phyloP scores from a whole-genome alignment of 441 rosid species.

The Erysimum cheiri region DNA sequence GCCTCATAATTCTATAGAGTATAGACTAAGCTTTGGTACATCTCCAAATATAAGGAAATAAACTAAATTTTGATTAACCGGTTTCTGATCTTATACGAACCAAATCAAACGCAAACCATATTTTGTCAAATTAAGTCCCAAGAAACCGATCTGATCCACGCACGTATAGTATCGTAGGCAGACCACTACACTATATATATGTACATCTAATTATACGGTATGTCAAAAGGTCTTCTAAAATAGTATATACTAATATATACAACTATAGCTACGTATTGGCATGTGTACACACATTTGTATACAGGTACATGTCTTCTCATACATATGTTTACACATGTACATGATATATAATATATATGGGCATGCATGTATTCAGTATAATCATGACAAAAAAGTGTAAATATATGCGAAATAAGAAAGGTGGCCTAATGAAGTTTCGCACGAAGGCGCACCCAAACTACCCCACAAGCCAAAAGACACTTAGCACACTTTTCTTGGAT shows the following conservation, averaged over 20 bases:
- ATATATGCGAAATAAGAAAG: conserved; percentile 23
- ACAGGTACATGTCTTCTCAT: conserved; percentile 8
- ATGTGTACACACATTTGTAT: neutral
- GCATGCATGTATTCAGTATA: conserved; percentile 29
- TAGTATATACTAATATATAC: neutral
- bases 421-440: conserved; percentile 40
- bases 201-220: neutral
- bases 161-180: neutral
- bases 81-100: conserved; percentile 12
- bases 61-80: neutral
- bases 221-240: neutral
- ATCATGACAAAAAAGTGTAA: conserved; percentile 25
- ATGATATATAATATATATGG: conserved; percentile 15
- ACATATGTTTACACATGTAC: conserved; percentile 9
- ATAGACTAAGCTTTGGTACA: neutral
- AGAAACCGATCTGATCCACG: conserved; percentile 1
- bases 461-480: conserved; percentile 48
- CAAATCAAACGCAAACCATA: conserved; percentile 5
- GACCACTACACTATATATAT: no score
- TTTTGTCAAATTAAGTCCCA: neutral
- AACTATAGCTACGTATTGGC: conserved; percentile 2
- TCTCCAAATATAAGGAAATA: neutral
- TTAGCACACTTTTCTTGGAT: conserved; percentile 35
- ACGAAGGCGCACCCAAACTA: conserved; percentile 48
- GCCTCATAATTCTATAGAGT: neutral